phyloP scores from a whole-genome alignment of 1,139 yeast species.

The Arxiozyma slooffiae region DNA sequence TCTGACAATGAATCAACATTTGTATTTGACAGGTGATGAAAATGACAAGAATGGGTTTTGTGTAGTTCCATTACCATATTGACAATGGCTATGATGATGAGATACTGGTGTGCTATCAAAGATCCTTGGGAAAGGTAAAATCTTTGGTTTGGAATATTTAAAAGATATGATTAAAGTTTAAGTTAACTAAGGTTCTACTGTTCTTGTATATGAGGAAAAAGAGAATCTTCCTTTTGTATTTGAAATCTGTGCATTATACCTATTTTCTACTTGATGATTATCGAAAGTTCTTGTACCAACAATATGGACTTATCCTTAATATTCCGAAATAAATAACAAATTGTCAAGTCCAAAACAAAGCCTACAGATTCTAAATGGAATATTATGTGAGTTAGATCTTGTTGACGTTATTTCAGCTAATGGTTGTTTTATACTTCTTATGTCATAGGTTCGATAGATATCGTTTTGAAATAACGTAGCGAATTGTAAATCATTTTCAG shows the following conservation, averaged over 20 bases:
- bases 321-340: slow-evolving; percentile 67
- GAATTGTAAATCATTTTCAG: slow-evolving; percentile 60
- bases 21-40: slow-evolving; percentile 2
- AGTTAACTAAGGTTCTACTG: slow-evolving; percentile 25
- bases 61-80: background rate
- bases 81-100: slow-evolving; percentile 1
- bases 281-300: slow-evolving; percentile 64
- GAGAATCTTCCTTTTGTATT: slow-evolving; percentile 5
- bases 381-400: slow-evolving; percentile 39
- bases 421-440: slow-evolving; percentile 49
- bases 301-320: slow-evolving; percentile 75
- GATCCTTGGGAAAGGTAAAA: slow-evolving; percentile 27
- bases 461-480: slow-evolving; percentile 85
- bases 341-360: slow-evolving; percentile 69
- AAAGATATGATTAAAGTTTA: slow-evolving; percentile 24
- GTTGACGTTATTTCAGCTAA: slow-evolving; percentile 51
- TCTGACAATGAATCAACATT: slow-evolving; percentile 2
- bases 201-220: slow-evolving; percentile 3
- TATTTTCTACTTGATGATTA: slow-evolving; percentile 60
- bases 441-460: slow-evolving; percentile 62
- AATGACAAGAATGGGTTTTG: background rate
- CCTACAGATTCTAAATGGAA: slow-evolving; percentile 46
- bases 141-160: slow-evolving; percentile 24
- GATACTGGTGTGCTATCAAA: slow-evolving; percentile 16
- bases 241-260: background rate